These are phyloP conservation scores for Fonsecaea monophora DNA, from an alignment of 2,329 filamentous ascomycete species.

Conservation along the genomic window DNA sequence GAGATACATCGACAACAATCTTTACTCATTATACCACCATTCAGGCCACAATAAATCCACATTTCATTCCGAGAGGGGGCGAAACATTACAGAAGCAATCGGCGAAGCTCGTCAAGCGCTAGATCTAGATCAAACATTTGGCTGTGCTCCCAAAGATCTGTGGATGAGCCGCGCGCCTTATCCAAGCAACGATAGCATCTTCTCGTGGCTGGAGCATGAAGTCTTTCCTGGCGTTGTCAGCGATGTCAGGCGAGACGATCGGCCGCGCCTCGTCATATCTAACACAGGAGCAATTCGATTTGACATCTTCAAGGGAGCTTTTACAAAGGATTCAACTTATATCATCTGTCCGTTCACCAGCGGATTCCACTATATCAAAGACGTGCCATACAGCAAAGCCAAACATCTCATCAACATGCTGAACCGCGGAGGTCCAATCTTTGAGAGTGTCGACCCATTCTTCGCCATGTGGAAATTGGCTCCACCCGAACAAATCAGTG, in stretches of 20 bases:
- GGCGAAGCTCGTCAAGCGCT: constrained; percentile 71
- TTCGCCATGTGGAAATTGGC: constrained; percentile 44
- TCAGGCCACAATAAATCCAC: constrained; percentile 72
- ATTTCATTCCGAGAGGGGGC: constrained; percentile 78
- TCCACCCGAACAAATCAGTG: constrained; percentile 53
- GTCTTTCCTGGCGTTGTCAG: constrained; percentile 73
- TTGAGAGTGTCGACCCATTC: constrained; percentile 49
- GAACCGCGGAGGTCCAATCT: constrained; percentile 63
- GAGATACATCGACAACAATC: constrained; percentile 92
- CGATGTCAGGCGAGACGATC: constrained; percentile 63
- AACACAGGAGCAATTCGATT: constrained; percentile 95
- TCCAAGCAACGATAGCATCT: constrained; percentile 75
- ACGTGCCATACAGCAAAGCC: constrained; percentile 80
- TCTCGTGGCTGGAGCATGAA: constrained; percentile 76
- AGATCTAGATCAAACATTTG: constrained; percentile 73
- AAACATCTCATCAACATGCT: constrained; percentile 68
- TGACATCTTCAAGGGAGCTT: constrained; percentile 90
- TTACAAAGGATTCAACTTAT: constrained; percentile 85
- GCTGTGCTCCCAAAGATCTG: constrained; percentile 80
- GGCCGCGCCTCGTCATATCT: constrained; percentile 73
- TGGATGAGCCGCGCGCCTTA: constrained; percentile 85
- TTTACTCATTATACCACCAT: constrained; percentile 83
- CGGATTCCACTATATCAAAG: constrained; percentile 74
- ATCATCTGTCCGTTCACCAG: constrained; percentile 88
- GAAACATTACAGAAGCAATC: constrained; percentile 74